These are phyloP conservation scores for Phytophthora sojae DNA, from an alignment of 352 stramenopile genomes.

Conservation along the genomic window DNA sequence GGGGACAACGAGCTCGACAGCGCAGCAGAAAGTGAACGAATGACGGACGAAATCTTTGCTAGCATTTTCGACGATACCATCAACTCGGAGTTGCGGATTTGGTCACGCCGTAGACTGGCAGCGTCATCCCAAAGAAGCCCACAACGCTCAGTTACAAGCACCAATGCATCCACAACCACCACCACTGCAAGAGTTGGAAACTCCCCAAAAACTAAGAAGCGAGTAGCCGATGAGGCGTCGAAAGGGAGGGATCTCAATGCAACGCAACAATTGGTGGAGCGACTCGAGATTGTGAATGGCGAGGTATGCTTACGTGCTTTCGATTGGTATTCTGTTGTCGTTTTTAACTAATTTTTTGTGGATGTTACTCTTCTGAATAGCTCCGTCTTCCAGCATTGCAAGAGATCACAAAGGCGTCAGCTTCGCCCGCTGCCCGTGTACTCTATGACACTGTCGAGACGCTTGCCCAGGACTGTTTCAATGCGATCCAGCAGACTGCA, in stretches of 20 bases:
- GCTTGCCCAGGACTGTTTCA: constrained; percentile 24
- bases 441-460: constrained; percentile 38
- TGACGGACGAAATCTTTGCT: constrained; percentile 27
- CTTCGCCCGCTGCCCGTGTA: constrained; percentile 5
- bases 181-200: not conserved
- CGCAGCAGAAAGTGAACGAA: constrained; percentile 10
- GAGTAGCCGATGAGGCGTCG: not conserved
- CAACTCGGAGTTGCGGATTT: constrained; percentile 26
- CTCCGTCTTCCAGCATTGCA: constrained; percentile 25
- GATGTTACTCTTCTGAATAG: constrained; percentile 16
- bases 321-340: not conserved
- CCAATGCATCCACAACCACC: not conserved
- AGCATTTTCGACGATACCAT: constrained; percentile 19
- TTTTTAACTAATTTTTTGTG: constrained; percentile 3
- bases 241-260: constrained; percentile 5
- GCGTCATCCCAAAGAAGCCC: not conserved
- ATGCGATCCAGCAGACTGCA: constrained; percentile 20
- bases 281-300: constrained; percentile 29
- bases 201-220: not conserved
- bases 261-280: constrained; percentile 9
- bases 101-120: constrained; percentile 6
- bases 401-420: not conserved
- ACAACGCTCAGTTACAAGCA: not conserved
- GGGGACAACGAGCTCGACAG: not conserved
- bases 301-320: constrained; percentile 15